A percentile compares a stretch with the other conserved stretches of the same genome.
Conservation (phyloP, 2,329 filamentous ascomycete genomes). For the Epichloe baconii region DNA sequence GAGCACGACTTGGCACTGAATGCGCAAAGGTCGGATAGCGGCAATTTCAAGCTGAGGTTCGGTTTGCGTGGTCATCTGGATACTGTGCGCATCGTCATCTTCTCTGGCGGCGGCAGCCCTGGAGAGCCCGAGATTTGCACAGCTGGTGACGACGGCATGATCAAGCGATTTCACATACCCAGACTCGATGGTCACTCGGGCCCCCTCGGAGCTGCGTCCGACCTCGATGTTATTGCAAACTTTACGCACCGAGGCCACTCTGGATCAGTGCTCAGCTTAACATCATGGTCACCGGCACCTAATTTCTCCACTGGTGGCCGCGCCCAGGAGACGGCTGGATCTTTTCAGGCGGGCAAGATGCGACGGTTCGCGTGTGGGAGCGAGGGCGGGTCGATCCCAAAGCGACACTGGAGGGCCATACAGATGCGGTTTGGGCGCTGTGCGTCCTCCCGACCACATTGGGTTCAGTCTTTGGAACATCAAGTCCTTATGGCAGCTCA, state of each 20-base stretch:
- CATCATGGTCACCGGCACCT: slow-evolving; percentile 75
- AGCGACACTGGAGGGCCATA: slow-evolving; percentile 85
- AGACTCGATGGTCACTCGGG: slow-evolving; percentile 48
- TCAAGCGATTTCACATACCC: slow-evolving; percentile 95
- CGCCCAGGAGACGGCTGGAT: slow-evolving; percentile 89
- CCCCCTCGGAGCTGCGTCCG: slow-evolving; percentile 46
- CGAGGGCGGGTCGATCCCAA: slow-evolving; percentile 89
- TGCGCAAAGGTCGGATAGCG: slow-evolving; percentile 50
- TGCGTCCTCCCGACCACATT: slow-evolving; percentile 81
- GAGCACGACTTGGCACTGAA: slow-evolving; percentile 50
- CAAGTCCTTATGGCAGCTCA: slow-evolving; percentile 60
- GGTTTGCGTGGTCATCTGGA: slow-evolving; percentile 86
- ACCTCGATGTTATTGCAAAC: slow-evolving; percentile 83
- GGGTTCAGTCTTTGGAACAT: slow-evolving; percentile 66
- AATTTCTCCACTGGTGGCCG: slow-evolving; percentile 84
- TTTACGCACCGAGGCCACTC: slow-evolving; percentile 92
- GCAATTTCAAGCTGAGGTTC: slow-evolving; percentile 84
- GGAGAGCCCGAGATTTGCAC: slow-evolving; percentile 96
- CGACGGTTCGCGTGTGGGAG: slow-evolving; percentile 90
- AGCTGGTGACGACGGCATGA: slow-evolving; percentile 84
- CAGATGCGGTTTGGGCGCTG: slow-evolving; percentile 89
- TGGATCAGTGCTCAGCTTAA: slow-evolving; percentile 77
- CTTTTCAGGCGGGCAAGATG: slow-evolving; percentile 92
- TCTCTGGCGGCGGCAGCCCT: slow-evolving; percentile 89
- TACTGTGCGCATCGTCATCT: slow-evolving; percentile 87